Evolutionary conservation across 208 protist genomes (phyloP), one percentile per base, ranked within the genome.

Genomic region (Trypanosoma grayi): DNA sequence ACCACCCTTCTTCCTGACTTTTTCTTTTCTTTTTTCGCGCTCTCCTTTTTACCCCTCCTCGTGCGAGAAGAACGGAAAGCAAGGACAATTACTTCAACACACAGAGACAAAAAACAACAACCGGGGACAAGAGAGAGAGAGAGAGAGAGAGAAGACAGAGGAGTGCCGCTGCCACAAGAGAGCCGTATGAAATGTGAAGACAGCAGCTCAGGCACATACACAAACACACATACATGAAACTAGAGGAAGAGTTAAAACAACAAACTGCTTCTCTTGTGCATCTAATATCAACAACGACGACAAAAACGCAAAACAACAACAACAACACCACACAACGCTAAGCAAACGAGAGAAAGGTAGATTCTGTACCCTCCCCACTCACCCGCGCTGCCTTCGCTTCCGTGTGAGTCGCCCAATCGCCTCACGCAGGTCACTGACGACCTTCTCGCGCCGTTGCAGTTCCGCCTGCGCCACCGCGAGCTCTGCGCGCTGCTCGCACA

Each of bases 401-500:
- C 58, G 66, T 54, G 57, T 48, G 14, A 65, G 58, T 31, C 40
- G 66, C 31, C 30, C 56, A 44, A 91, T 85, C 28, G 77, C 58
- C 2, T 79, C 51, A 34, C 74, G 70, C 14, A 91, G 64, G 6
- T 58, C 63, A 28, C 63, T 33, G 24, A 85, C 74, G 33, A 79
- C 66, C 1, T 2, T 33, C 40, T 67, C 57, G 16, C 80, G 76
- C 31, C 53, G 55, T 31, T 76, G 58, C 46, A 81, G 27, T 25
- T 87, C 82, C 10, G 50, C 47, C 53, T 64, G 30, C 30, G 44
- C 47, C 14, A 63, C 28, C 34, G 57, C 73, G 24, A 79, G 53
- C 34, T 61, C 68, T 7, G 72, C 58, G 1, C 60, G 59, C 36
- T 89, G 58, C 18, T 10, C 28, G 22, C 27, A n/a, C 11, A 72